Percentiles rank a stretch among this genome's conserved stretches.
Conservation (phyloP, 805 yeast species). For the Candida alai region DNA sequence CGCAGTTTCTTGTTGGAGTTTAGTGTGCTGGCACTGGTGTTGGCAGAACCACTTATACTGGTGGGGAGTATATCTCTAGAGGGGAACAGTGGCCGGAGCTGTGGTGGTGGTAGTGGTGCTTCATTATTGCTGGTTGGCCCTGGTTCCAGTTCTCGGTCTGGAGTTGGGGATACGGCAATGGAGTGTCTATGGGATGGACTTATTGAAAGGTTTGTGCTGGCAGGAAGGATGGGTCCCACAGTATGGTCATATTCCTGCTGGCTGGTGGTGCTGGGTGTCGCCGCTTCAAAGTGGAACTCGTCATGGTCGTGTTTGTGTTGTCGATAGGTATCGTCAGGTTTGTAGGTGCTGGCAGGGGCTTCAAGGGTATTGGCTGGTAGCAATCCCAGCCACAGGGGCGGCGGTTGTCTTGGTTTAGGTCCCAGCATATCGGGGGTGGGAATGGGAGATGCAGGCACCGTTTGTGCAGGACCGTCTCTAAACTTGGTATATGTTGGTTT, state of each 20-base stretch:
- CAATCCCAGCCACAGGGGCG: too few species aligned
- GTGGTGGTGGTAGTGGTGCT: constrained; percentile 1
- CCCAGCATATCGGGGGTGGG: neutral
- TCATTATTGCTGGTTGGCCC: neutral
- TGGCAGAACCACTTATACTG: neutral
- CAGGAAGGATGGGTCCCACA: neutral
- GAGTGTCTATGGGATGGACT: constrained; percentile 22
- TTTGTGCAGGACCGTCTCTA: too few species aligned
- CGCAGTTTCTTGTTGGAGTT: constrained; percentile 1
- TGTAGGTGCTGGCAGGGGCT: neutral
- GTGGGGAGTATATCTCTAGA: neutral
- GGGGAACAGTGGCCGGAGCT: too few species aligned
- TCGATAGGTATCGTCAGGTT: neutral
- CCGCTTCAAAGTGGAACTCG: constrained; percentile 2
- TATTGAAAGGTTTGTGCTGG: neutral
- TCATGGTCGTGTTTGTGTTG: constrained; percentile 1
- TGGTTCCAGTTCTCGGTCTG: constrained; percentile 5
- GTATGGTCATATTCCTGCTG: neutral
- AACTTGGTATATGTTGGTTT: too few species aligned
- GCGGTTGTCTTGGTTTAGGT: neutral
- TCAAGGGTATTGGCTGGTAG: too few species aligned
- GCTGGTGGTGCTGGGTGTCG: neutral
- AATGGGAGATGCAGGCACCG: too few species aligned
- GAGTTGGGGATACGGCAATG: constrained; percentile 23
- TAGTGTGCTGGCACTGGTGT: neutral